Evolutionary conservation across 768 basidiomycete species (phyloP).

Genomic region (Hortiboletus campestris): DNA sequence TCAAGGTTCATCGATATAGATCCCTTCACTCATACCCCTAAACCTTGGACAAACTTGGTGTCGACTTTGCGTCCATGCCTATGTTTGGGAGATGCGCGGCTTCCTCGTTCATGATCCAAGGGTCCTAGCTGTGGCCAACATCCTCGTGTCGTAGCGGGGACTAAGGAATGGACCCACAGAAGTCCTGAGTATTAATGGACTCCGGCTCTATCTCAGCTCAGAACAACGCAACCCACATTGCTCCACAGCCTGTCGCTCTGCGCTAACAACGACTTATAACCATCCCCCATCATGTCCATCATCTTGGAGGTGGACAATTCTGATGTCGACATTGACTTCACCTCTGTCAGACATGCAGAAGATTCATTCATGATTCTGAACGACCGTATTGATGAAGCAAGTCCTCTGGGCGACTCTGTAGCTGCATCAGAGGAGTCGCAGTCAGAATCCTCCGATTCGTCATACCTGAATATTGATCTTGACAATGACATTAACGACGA

Average conservation of each 20-base stretch:
- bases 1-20: constrained; percentile 20
- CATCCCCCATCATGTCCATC: constrained; percentile 11
- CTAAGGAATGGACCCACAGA: constrained; percentile 19
- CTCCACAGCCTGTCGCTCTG: not conserved
- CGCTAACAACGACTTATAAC: not conserved
- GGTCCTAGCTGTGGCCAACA: not conserved
- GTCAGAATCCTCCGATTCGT: constrained; percentile 20
- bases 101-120: not conserved
- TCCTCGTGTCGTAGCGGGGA: constrained; percentile 6
- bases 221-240: not conserved
- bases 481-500: constrained; percentile 12
- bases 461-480: constrained; percentile 18
- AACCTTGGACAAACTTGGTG: constrained; percentile 9
- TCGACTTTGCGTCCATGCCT: constrained; percentile 21
- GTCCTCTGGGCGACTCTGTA: not conserved
- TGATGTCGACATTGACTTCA: constrained; percentile 6
- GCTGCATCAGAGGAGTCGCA: constrained; percentile 6
- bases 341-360: constrained; percentile 3
- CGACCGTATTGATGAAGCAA: constrained; percentile 1
- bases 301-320: constrained; percentile 12
- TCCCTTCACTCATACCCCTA: not conserved
- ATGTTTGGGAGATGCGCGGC: constrained; percentile 16
- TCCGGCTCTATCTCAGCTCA: not conserved
- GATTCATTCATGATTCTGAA: constrained; percentile 11
- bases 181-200: constrained; percentile 3